phyloP scores from a whole-genome alignment of 2,329 filamentous ascomycete genomes.

The Stemphylium lycopersici region DNA sequence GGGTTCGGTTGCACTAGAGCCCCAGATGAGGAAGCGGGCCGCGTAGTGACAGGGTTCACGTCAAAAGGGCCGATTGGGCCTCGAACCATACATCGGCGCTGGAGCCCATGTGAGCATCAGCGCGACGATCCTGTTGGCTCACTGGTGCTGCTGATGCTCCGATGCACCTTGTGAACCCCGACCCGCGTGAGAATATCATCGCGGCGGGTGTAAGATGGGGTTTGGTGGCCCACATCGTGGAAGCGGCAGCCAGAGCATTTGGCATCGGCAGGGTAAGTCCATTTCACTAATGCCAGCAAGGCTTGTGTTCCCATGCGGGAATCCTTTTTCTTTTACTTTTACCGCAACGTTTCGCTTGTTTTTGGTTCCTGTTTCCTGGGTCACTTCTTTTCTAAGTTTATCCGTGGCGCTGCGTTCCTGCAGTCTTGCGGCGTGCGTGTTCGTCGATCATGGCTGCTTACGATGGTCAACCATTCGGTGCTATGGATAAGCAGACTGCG shows the following conservation, averaged over 20 bases:
- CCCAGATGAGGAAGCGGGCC: slow-evolving; percentile 11
- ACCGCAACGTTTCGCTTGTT: slow-evolving; percentile 5
- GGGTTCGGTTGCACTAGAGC: neutral
- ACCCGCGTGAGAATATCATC: neutral
- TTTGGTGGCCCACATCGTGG: slow-evolving; percentile 3
- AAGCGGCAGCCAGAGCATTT: neutral
- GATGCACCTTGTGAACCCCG: neutral
- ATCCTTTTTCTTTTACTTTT: slow-evolving; percentile 7
- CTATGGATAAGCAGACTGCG: slow-evolving; percentile 15
- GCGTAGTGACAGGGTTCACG: slow-evolving; percentile 2
- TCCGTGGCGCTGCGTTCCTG: slow-evolving; percentile 20
- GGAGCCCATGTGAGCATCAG: neutral
- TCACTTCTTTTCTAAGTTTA: neutral
- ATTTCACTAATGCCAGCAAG: slow-evolving; percentile 3
- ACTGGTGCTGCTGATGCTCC: neutral
- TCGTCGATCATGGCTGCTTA: slow-evolving; percentile 24
- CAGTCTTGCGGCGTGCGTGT: slow-evolving; percentile 8
- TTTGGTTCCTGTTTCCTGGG: neutral
- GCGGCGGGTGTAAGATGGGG: neutral
- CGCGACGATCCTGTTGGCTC: slow-evolving; percentile 5
- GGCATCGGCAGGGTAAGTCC: neutral
- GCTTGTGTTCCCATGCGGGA: neutral
- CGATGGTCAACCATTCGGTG: slow-evolving; percentile 17
- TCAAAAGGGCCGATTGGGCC: neutral
- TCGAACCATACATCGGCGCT: neutral